Percentiles rank a stretch among this genome's conserved stretches.
Conservation (phyloP, 2,329 filamentous ascomycete genomes). For the Boeremia exigua region DNA sequence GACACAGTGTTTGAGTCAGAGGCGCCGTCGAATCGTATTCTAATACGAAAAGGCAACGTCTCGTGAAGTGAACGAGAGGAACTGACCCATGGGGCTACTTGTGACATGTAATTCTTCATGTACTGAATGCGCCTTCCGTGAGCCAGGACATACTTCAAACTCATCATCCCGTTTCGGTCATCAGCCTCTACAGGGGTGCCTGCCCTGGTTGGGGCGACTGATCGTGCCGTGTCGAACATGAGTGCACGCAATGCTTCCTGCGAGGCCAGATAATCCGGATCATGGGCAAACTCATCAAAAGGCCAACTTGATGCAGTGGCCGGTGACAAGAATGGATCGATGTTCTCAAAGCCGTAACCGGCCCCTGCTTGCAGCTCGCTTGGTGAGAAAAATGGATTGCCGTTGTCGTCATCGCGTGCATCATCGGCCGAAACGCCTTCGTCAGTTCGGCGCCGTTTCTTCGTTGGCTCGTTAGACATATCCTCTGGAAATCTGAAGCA, state of each 20-base stretch:
- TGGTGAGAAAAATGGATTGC: background rate
- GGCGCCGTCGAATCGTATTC: too few relatives aligned
- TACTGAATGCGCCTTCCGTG: conserved; percentile 34
- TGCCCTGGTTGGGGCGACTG: conserved; percentile 32
- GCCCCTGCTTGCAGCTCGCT: background rate
- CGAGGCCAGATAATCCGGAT: conserved; percentile 38
- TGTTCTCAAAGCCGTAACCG: conserved; percentile 17
- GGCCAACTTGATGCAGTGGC: conserved; percentile 31
- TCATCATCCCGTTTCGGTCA: conserved; percentile 9
- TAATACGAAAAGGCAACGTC: too few relatives aligned
- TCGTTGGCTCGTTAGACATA: conserved; percentile 1
- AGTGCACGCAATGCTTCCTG: conserved; percentile 36
- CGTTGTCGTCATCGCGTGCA: background rate
- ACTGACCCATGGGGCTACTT: conserved; percentile 38
- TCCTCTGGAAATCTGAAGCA: background rate
- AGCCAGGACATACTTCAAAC: conserved; percentile 30
- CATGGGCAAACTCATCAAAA: conserved; percentile 35
- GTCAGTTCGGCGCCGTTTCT: conserved; percentile 2
- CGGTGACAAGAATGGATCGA: conserved; percentile 34
- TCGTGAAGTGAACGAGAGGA: background rate
- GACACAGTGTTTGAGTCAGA: background rate
- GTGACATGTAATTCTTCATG: conserved; percentile 39
- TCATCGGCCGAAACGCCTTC: background rate
- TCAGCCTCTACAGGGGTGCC: conserved; percentile 27
- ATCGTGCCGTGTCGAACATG: conserved; percentile 39